A percentile compares a stretch with the other conserved stretches of the same genome.
Evolutionary conservation across 768 basidiomycete species (phyloP).

Genomic region (Leccinum rimulosum): DNA sequence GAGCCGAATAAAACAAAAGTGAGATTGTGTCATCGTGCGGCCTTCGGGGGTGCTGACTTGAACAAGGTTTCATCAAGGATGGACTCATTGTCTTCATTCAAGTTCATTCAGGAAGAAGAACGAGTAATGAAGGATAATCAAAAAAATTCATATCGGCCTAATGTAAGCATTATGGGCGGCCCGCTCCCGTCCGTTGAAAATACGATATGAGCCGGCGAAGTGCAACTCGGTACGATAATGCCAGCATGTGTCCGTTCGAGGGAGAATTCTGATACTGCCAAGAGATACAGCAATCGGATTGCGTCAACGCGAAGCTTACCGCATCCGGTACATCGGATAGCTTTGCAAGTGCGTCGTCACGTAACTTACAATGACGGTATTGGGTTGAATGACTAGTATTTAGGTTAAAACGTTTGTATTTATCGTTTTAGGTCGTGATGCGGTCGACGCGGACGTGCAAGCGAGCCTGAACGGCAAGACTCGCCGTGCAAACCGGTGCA

Average conservation of each 20-base stretch:
- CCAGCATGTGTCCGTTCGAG: neutral
- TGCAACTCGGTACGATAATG: neutral
- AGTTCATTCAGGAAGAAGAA: neutral
- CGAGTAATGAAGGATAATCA: neutral
- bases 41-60: conserved; percentile 2
- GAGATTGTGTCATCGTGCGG: neutral
- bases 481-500: neutral
- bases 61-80: neutral
- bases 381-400: no score
- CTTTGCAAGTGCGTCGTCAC: no score
- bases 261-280: conserved; percentile 2
- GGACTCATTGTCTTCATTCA: neutral
- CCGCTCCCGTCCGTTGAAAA: neutral
- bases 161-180: conserved; percentile 18
- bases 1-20: neutral
- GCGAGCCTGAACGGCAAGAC: neutral
- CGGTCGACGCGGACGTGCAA: neutral
- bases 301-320: no score
- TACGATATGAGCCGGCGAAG: neutral
- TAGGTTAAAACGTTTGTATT: neutral
- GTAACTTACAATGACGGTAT: neutral
- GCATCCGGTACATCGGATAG: no score
- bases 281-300: no score
- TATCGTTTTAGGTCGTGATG: neutral
- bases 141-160: conserved; percentile 10